phyloP scores from a whole-genome alignment of 1,139 yeast genomes.

The Pichia sp. region DNA sequence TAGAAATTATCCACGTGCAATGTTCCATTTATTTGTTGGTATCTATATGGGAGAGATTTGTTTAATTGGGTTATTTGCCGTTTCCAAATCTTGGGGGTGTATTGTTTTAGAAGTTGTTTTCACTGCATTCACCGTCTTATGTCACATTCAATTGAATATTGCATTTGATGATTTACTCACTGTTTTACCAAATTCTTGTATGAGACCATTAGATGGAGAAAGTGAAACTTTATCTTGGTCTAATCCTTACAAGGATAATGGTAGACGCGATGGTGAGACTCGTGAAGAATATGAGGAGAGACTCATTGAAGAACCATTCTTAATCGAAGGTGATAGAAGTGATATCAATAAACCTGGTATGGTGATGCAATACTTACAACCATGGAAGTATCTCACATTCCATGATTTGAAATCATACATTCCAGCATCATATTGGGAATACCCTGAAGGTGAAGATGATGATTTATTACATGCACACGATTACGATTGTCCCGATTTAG shows the following conservation, averaged over 20 bases:
- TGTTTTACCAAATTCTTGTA: conserved; percentile 58
- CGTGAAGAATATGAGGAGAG: conserved; percentile 6
- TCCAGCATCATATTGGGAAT: conserved; percentile 31
- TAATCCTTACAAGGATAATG: conserved; percentile 29
- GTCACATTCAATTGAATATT: conserved; percentile 32
- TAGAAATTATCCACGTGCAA: conserved; percentile 60
- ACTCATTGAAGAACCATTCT: conserved; percentile 24
- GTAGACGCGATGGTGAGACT: conserved; percentile 23
- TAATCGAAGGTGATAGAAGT: conserved; percentile 26
- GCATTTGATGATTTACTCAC: conserved; percentile 48
- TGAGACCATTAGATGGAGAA: conserved; percentile 65
- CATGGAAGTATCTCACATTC: conserved; percentile 30
- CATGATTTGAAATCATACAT: conserved; percentile 27
- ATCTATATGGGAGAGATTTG: conserved; percentile 74
- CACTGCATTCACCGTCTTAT: conserved; percentile 33
- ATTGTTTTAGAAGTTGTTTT: conserved; percentile 37
- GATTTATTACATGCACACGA: conserved; percentile 41
- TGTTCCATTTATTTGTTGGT: conserved; percentile 72
- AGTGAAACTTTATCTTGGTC: conserved; percentile 51
- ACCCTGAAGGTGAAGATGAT: conserved; percentile 33
- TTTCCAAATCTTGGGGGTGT: conserved; percentile 42
- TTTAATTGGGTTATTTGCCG: conserved; percentile 63
- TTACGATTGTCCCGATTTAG: conserved; percentile 58
- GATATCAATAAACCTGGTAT: conserved; percentile 13
- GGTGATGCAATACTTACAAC: conserved; percentile 23